These are phyloP conservation scores for Spergularia marina DNA, from an alignment of 148 eudicot genomes.

Conservation along the genomic window DNA sequence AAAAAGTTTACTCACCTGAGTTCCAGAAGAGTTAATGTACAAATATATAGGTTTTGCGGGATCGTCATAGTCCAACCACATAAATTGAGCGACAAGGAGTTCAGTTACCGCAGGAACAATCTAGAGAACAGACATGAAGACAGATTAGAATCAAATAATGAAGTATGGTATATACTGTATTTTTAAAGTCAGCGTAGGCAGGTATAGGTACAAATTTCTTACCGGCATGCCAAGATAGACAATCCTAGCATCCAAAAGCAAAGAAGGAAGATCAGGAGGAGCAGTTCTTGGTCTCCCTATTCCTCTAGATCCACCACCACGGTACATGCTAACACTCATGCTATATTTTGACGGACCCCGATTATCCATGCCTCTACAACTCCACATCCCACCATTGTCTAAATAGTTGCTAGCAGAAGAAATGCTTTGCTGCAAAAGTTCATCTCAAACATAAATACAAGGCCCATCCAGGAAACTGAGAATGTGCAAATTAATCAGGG, in stretches of 20 bases:
- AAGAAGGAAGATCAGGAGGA: conserved; percentile 88
- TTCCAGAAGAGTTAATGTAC: conserved; percentile 79
- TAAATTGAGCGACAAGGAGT: conserved; percentile 82
- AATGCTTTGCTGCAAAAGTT: conserved; percentile 59
- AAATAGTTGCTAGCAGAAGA: conserved; percentile 58
- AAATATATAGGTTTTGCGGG: conserved; percentile 77
- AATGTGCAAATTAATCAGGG: neutral
- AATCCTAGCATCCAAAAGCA: conserved; percentile 70
- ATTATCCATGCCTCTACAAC: conserved; percentile 44
- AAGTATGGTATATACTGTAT: neutral
- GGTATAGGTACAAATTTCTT: conserved; percentile 19
- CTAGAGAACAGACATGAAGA: conserved; percentile 37
- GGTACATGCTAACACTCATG: conserved; percentile 77
- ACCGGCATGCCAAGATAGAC: conserved; percentile 90
- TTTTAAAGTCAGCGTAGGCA: neutral
- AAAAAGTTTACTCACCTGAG: conserved; percentile 47
- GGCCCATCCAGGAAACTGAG: conserved; percentile 13
- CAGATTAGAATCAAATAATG: conserved; percentile 7
- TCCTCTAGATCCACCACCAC: conserved; percentile 58
- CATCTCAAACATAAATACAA: conserved; percentile 3
- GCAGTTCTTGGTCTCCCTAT: conserved; percentile 63
- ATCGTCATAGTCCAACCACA: conserved; percentile 79
- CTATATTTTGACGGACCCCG: conserved; percentile 62
- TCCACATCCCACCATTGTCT: conserved; percentile 66
- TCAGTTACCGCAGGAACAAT: conserved; percentile 80